phyloP scores from a whole-genome alignment of 2,329 filamentous ascomycete species.

The Zalaria obscura region DNA sequence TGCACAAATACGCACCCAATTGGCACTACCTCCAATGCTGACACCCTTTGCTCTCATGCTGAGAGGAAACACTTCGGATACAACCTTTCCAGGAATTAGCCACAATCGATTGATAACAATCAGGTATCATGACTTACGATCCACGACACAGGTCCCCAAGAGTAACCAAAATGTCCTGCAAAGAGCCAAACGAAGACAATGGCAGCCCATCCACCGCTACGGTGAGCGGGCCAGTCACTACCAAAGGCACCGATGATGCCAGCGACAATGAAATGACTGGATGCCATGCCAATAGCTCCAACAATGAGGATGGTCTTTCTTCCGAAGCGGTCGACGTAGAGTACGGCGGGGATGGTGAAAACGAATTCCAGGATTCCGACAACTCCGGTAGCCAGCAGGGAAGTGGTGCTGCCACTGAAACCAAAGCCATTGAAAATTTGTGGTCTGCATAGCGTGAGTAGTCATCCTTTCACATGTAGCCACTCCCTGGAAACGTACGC shows the following conservation, averaged over 20 bases:
- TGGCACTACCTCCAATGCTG: conserved; percentile 8
- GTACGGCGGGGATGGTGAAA: conserved; percentile 48
- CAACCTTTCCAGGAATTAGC: conserved; percentile 2
- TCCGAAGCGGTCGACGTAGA: conserved; percentile 52
- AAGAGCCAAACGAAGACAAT: conserved; percentile 61
- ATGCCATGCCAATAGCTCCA: conserved; percentile 17
- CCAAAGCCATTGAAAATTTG: conserved; percentile 33
- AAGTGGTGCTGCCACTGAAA: conserved; percentile 27
- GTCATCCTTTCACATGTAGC: too few species aligned
- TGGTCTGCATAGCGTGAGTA: conserved; percentile 6
- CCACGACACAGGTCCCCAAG: conserved; percentile 39
- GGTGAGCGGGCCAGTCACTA: conserved; percentile 12
- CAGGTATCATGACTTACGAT: conserved; percentile 1
- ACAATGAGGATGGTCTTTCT: conserved; percentile 40
- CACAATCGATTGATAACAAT: not conserved
- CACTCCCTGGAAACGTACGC: conserved; percentile 9
- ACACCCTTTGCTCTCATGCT: conserved; percentile 15
- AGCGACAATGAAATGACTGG: conserved; percentile 18
- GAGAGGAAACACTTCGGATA: conserved; percentile 14
- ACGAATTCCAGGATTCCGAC: conserved; percentile 56
- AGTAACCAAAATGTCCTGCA: conserved; percentile 59
- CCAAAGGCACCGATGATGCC: conserved; percentile 10
- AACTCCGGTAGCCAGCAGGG: conserved; percentile 51
- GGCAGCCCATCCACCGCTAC: conserved; percentile 26
- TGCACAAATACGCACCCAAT: conserved; percentile 7